Conservation (phyloP, 148 eudicot genomes). For the Rhododendron ferrugineum region DNA sequence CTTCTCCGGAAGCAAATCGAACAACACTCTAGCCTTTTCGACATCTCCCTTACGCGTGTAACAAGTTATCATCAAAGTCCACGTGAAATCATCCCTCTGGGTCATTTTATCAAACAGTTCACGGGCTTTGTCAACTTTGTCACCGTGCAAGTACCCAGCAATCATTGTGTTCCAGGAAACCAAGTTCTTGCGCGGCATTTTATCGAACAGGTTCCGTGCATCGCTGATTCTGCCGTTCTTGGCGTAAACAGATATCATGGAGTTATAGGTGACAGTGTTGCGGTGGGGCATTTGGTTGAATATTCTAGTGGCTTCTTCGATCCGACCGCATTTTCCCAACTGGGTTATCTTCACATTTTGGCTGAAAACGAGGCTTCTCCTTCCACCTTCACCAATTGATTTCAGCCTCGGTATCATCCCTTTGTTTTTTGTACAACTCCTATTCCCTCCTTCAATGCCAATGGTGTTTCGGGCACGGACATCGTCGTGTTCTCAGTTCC, state of each 20-base stretch:
- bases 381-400: neutral
- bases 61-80: conserved; percentile 20
- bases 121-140: conserved; percentile 27
- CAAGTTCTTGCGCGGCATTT: conserved; percentile 2
- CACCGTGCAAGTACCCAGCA: conserved; percentile 32
- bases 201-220: conserved; percentile 8
- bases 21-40: conserved; percentile 30
- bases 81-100: conserved; percentile 15
- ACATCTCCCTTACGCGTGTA: conserved; percentile 4
- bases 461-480: no score
- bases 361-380: neutral
- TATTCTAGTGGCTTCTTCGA: conserved; percentile 11
- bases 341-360: conserved; percentile 15
- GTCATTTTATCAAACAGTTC: conserved; percentile 31
- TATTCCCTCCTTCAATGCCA: neutral
- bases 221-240: conserved; percentile 10
- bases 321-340: conserved; percentile 16
- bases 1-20: conserved; percentile 30
- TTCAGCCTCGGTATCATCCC: conserved; percentile 10
- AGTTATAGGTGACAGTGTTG: conserved; percentile 13
- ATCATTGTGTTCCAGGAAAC: conserved; percentile 47
- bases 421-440: neutral
- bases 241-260: conserved; percentile 15
- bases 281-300: conserved; percentile 6
- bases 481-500: no score